phyloP scores from a whole-genome alignment of 805 yeast genomes.

The Wickerhamomyces chambardii region DNA sequence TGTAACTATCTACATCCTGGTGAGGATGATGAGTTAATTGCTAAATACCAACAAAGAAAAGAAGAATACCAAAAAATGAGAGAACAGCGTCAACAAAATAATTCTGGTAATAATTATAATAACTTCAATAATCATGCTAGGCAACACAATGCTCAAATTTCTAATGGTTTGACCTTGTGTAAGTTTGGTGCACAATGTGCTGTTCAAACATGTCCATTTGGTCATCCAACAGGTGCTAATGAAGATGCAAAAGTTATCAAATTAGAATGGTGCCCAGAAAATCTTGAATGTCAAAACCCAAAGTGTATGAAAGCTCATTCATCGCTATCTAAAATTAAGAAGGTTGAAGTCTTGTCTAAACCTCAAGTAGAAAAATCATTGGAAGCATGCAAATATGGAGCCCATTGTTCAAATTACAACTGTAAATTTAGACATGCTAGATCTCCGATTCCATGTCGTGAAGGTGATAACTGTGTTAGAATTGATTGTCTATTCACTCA shows the following conservation, averaged over 20 bases:
- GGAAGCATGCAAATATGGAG: slow-evolving; percentile 79
- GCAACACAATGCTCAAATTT: slow-evolving; percentile 14
- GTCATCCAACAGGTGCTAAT: slow-evolving; percentile 87
- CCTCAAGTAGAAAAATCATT: slow-evolving; percentile 40
- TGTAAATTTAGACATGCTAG: slow-evolving; percentile 86
- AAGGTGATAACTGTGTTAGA: slow-evolving; percentile 70
- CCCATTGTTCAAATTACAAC: slow-evolving; percentile 63
- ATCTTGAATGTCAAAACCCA: slow-evolving; percentile 52
- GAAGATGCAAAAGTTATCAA: slow-evolving; percentile 59
- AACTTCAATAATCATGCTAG: not conserved
- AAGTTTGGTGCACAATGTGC: slow-evolving; percentile 71
- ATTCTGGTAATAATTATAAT: slow-evolving; percentile 2
- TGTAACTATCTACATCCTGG: slow-evolving; percentile 81
- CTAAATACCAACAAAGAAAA: slow-evolving; percentile 56
- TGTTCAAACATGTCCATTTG: slow-evolving; percentile 77
- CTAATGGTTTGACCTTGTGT: slow-evolving; percentile 53
- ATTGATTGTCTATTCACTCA: slow-evolving; percentile 78
- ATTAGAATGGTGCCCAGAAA: slow-evolving; percentile 70
- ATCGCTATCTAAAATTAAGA: slow-evolving; percentile 48
- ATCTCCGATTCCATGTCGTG: slow-evolving; percentile 67
- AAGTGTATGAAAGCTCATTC: slow-evolving; percentile 75
- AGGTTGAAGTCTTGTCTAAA: slow-evolving; percentile 20
- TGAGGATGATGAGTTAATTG: slow-evolving; percentile 69
- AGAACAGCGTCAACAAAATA: not conserved
- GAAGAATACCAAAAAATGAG: slow-evolving; percentile 38